phyloP scores from a whole-genome alignment of 1,284 basidiomycete species.

The Malassezia brasiliensis region DNA sequence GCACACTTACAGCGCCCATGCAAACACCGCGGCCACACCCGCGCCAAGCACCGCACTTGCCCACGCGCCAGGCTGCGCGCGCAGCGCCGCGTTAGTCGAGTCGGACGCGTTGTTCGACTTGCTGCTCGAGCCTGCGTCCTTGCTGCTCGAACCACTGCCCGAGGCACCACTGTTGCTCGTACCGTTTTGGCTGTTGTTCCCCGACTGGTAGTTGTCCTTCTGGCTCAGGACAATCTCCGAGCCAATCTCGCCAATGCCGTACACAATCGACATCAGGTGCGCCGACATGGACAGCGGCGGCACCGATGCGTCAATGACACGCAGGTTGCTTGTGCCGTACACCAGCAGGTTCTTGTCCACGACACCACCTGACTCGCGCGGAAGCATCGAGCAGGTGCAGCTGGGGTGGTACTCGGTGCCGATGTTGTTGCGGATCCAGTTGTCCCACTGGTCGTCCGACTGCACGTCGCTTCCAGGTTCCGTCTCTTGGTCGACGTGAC shows the following conservation, averaged over 20 bases:
- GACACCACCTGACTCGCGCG: slow-evolving; percentile 33
- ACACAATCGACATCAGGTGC: slow-evolving; percentile 56
- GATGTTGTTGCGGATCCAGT: slow-evolving; percentile 49
- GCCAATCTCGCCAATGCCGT: slow-evolving; percentile 52
- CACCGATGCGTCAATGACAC: slow-evolving; percentile 28
- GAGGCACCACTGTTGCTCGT: background rate
- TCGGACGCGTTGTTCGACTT: too few species aligned
- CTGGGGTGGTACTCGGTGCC: slow-evolving; percentile 54
- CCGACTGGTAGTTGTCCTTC: slow-evolving; percentile 3
- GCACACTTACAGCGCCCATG: too few species aligned
- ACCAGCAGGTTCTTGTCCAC: slow-evolving; percentile 31
- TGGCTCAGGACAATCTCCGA: slow-evolving; percentile 23
- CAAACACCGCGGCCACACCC: too few species aligned
- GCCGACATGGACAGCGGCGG: slow-evolving; percentile 46
- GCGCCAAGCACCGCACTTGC: too few species aligned
- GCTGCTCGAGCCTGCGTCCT: too few species aligned
- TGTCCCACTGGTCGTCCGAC: slow-evolving; percentile 53
- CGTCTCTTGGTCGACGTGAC: slow-evolving; percentile 17
- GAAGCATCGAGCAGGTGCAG: slow-evolving; percentile 43
- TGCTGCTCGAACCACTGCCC: background rate
- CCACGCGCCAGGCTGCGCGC: too few species aligned
- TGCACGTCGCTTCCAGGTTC: slow-evolving; percentile 19
- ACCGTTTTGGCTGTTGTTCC: background rate
- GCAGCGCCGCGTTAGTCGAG: too few species aligned
- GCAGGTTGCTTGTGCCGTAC: slow-evolving; percentile 32